phyloP scores from a whole-genome alignment of 2,329 filamentous ascomycete species.

The Aspergillus tubingensis region DNA sequence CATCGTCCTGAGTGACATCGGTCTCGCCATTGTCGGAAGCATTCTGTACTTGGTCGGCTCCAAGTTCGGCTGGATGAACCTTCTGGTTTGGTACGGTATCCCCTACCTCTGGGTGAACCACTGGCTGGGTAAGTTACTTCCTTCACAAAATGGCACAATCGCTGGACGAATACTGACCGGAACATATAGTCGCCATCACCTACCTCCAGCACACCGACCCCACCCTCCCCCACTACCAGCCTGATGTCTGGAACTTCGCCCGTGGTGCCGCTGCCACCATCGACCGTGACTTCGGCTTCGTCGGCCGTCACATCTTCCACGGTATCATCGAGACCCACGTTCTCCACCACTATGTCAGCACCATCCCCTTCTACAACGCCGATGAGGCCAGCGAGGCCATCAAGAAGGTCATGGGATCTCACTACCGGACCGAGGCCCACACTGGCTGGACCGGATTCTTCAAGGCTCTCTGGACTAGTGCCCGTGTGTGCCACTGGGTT shows the following conservation, averaged over 20 bases:
- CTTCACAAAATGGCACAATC: not conserved
- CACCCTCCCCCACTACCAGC: conserved; percentile 86
- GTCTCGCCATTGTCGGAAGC: conserved; percentile 64
- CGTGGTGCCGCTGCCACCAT: conserved; percentile 94
- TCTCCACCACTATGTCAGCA: conserved; percentile 94
- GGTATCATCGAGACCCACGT: conserved; percentile 98
- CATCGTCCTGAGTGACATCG: conserved; percentile 84
- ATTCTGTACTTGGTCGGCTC: conserved; percentile 69
- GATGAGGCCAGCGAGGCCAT: conserved; percentile 94
- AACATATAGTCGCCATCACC: conserved; percentile 78
- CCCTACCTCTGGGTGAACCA: conserved; percentile 99
- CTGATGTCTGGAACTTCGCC: conserved; percentile 85
- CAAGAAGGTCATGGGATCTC: conserved; percentile 89
- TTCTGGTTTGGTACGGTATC: conserved; percentile 90
- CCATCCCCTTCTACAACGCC: conserved; percentile 94
- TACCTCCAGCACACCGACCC: conserved; percentile 97
- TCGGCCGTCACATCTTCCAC: conserved; percentile 86
- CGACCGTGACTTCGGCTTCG: conserved; percentile 95
- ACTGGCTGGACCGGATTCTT: conserved; percentile 83
- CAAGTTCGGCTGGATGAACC: conserved; percentile 80
- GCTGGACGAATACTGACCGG: conserved; percentile 16
- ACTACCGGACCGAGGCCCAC: conserved; percentile 83
- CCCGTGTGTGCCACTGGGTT: conserved; percentile 94
- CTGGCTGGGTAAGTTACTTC: conserved; percentile 79
- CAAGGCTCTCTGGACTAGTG: conserved; percentile 74